Base-by-base conservation (phyloP, 169 alveolate genomes). In the Cyclospora cayetanensis region DNA sequence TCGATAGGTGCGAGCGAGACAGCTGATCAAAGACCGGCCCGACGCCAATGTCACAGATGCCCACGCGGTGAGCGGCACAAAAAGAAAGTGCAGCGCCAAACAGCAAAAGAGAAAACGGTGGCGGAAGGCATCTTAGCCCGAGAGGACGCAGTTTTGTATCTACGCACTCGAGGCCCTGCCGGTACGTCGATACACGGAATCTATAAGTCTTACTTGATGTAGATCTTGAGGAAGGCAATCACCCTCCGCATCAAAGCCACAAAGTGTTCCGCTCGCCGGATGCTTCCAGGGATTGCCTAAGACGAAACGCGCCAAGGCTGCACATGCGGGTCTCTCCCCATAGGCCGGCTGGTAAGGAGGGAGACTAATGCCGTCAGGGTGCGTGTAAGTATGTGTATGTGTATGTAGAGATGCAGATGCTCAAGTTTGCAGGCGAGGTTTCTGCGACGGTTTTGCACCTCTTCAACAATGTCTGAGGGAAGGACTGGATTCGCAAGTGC, bases 191-290 rank as follows among this genome's bases (percentile, higher is more conserved):
- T n/a, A n/a, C n/a, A n/a, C n/a, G n/a, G n/a, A n/a, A n/a, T n/a
- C n/a, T n/a, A n/a, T 12, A 27, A 5, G 11, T 22, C 84, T 42
- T 52, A 87, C 87, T 96, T 96, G 35, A 97, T 94, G 90, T 97
- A 97, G 53, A 97, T 96, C 66, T 98, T 97, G 65, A 98, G 91
- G 89, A 97, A 97, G n/a, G 97, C 96, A 1, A 98, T 97, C 18
- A 98, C 95, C 53, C 96, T 93, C 90, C 98, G 97, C 95, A 98
- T 90, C 66, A 97, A 95, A 39, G 96, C 92, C 41, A 98, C 90
- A 93, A 98, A 98, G 77, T 98, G 99, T 89, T 97, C 99, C 18
- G 99, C 99, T 66, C 96, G 96, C 37, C 99, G 95, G 11, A 98
- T 98, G 60, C 96, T 94, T 1, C 99, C 99, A 3, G 99, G 99